phyloP scores from a whole-genome alignment of 352 stramenopile species.

The Pythium angustatum region DNA sequence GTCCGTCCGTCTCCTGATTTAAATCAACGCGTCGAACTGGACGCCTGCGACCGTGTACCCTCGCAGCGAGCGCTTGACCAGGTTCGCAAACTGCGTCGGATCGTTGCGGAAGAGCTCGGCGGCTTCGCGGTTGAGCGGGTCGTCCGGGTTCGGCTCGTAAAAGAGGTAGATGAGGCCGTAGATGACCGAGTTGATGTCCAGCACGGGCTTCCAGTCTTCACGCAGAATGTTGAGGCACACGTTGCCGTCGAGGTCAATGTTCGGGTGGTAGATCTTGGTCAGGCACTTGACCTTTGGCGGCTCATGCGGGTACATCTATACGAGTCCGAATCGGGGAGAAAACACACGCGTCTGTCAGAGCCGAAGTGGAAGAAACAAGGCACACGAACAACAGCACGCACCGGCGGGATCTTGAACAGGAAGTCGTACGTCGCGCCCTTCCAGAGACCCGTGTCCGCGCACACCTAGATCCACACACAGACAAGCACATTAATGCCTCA shows the following conservation, averaged over 20 bases:
- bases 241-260: constrained; percentile 98
- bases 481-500: too few species aligned
- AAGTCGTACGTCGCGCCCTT: constrained; percentile 97
- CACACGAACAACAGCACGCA: too few species aligned
- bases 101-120: constrained; percentile 96
- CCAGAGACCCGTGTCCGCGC: constrained; percentile 96
- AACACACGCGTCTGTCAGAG: too few species aligned
- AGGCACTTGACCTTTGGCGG: constrained; percentile 97
- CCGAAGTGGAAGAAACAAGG: too few species aligned
- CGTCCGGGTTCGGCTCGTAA: constrained; percentile 99
- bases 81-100: constrained; percentile 88
- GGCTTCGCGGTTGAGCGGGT: constrained; percentile 97
- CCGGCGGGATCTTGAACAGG: constrained; percentile 96
- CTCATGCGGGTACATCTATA: constrained; percentile 95
- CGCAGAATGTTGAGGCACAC: constrained; percentile 98
- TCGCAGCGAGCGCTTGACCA: constrained; percentile 87
- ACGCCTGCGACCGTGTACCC: constrained; percentile 83
- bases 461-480: constrained; percentile 52
- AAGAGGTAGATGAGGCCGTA: constrained; percentile 99
- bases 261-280: constrained; percentile 98
- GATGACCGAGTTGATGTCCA: constrained; percentile 99
- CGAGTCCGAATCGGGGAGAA: too few species aligned
- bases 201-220: constrained; percentile 98
- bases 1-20: constrained; percentile 23
- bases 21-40: constrained; percentile 82